Percentiles rank a stretch among this genome's conserved stretches.
phyloP scores from a whole-genome alignment of 1,284 basidiomycete species.

The Rhodotorula mucilaginosa region DNA sequence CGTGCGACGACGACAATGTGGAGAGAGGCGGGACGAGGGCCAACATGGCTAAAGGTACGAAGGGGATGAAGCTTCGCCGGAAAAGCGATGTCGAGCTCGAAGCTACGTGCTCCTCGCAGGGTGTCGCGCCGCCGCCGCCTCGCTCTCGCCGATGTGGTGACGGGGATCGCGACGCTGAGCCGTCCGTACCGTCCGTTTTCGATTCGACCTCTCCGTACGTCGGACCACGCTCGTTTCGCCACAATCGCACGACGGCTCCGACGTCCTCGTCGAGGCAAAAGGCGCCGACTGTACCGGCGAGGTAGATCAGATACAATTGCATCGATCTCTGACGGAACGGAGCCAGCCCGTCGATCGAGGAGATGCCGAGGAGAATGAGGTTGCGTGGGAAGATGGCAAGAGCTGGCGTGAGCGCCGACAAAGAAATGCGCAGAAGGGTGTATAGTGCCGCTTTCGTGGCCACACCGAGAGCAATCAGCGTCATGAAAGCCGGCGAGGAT shows the following conservation, averaged over 20 bases:
- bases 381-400: conserved; percentile 22
- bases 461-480: background rate
- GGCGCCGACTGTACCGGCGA: conserved; percentile 2
- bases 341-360: background rate
- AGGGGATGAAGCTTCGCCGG: background rate
- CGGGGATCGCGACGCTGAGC: background rate
- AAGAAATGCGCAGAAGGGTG: conserved; percentile 3
- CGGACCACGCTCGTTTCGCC: too few relatives aligned
- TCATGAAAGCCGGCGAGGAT: background rate
- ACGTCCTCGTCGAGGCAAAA: conserved; percentile 9
- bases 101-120: background rate
- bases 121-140: background rate
- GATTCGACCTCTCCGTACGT: background rate
- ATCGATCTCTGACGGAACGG: conserved; percentile 22
- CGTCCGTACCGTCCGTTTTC: background rate
- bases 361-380: conserved; percentile 11
- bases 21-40: conserved; percentile 24
- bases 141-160: background rate
- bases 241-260: background rate
- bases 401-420: background rate
- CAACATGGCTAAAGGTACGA: background rate
- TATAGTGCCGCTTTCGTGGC: conserved; percentile 5
- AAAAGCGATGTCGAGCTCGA: background rate
- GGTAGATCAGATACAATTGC: conserved; percentile 20
- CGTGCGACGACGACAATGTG: conserved; percentile 12